Percentiles rank a stretch among this genome's conserved stretches.
Conservation (phyloP, 169 alveolate genomes). For the Plasmodium malariae region DNA sequence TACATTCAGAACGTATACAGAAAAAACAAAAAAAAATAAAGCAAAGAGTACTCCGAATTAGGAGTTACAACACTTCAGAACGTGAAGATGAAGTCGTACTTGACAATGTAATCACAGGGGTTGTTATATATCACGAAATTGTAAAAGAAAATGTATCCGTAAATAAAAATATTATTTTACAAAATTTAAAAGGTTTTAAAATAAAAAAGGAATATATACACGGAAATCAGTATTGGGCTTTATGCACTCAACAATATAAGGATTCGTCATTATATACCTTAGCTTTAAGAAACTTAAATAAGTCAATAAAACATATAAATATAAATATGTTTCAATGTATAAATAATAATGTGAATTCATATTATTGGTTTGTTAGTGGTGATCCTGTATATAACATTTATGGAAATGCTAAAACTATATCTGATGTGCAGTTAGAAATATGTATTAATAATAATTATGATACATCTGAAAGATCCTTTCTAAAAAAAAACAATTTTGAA, state of each 20-base stretch:
- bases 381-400: slow-evolving; percentile 76
- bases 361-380: slow-evolving; percentile 66
- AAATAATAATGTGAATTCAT: not conserved
- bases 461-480: slow-evolving; percentile 24
- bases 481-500: slow-evolving; percentile 65
- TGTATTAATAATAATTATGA: slow-evolving; percentile 32
- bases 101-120: slow-evolving; percentile 62
- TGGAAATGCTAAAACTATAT: slow-evolving; percentile 70
- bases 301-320: slow-evolving; percentile 42
- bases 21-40: slow-evolving; percentile 43
- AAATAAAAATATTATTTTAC: slow-evolving; percentile 30
- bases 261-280: slow-evolving; percentile 47
- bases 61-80: slow-evolving; percentile 40
- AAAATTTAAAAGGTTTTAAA: slow-evolving; percentile 65
- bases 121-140: slow-evolving; percentile 45
- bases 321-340: slow-evolving; percentile 28
- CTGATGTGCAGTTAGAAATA: slow-evolving; percentile 76
- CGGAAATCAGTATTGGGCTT: slow-evolving; percentile 54
- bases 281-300: slow-evolving; percentile 52
- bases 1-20: slow-evolving; percentile 73
- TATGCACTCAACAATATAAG: slow-evolving; percentile 51
- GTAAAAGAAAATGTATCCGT: slow-evolving; percentile 11
- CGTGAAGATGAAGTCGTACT: slow-evolving; percentile 45
- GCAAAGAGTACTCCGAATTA: slow-evolving; percentile 26
- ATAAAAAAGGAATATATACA: slow-evolving; percentile 43